A percentile compares a stretch with the other conserved stretches of the same genome.
Evolutionary conservation across 306 rosid species (phyloP).

Genomic region (Trifolium dubium): DNA sequence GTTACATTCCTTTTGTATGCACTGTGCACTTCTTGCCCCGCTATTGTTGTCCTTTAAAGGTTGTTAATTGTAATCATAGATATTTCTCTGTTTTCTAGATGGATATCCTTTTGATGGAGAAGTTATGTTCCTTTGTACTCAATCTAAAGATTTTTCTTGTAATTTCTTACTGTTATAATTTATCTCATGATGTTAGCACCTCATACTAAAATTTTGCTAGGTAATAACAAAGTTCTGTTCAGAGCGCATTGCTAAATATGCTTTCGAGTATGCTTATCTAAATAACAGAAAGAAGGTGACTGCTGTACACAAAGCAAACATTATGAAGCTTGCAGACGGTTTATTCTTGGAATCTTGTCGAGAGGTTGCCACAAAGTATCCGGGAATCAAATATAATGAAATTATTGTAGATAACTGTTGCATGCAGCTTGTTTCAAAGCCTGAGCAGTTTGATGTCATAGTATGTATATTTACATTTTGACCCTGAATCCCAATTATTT

Average conservation of each 20-base stretch:
- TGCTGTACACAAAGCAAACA: conserved; percentile 97
- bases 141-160: conserved; percentile 10
- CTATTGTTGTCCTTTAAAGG: background rate
- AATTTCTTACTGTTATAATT: conserved; percentile 23
- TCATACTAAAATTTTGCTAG: conserved; percentile 60
- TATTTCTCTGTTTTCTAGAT: conserved; percentile 20
- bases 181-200: conserved; percentile 28
- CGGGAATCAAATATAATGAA: conserved; percentile 72
- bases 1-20: conserved; percentile 11
- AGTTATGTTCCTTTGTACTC: conserved; percentile 11
- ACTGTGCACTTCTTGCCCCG: background rate
- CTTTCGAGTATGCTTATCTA: conserved; percentile 88
- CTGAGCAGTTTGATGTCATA: conserved; percentile 96
- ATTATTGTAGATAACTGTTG: conserved; percentile 91
- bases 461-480: conserved; percentile 49
- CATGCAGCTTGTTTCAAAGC: conserved; percentile 93
- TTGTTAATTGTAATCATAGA: conserved; percentile 7
- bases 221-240: conserved; percentile 95
- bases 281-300: conserved; percentile 94
- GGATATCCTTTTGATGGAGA: conserved; percentile 26
- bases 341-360: conserved; percentile 86
- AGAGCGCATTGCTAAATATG: conserved; percentile 82
- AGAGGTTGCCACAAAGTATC: conserved; percentile 73
- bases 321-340: conserved; percentile 94
- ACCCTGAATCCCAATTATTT: conserved; percentile 26